These are phyloP conservation scores for Silene uniflora DNA, from an alignment of 148 eudicot species.

Conservation along the genomic window DNA sequence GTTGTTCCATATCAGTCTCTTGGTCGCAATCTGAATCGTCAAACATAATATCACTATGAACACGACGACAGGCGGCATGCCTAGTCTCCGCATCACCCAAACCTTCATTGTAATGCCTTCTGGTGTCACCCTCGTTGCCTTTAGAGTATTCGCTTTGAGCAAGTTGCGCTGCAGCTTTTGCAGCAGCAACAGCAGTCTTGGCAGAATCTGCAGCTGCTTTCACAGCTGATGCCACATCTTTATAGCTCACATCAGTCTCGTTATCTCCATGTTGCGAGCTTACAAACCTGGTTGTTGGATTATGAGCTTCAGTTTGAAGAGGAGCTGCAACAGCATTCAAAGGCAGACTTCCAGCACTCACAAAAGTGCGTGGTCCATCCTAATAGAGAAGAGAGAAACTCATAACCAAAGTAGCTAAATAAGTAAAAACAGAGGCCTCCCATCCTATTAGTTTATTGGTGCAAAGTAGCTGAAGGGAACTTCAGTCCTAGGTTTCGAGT, in stretches of 20 bases:
- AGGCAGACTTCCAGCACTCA: conserved; percentile 75
- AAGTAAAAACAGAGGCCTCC: no score
- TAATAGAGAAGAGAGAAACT: conserved; percentile 22
- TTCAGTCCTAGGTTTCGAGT: not conserved
- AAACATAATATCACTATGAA: conserved; percentile 48
- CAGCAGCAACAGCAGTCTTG: conserved; percentile 76
- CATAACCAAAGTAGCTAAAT: not conserved
- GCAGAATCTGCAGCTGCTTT: conserved; percentile 86
- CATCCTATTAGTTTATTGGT: no score
- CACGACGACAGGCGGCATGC: conserved; percentile 40
- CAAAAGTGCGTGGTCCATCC: conserved; percentile 85
- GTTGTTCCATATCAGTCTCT: conserved; percentile 46
- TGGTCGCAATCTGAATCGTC: conserved; percentile 83
- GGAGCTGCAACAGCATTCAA: conserved; percentile 40
- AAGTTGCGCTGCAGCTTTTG: conserved; percentile 77
- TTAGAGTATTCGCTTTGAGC: conserved; percentile 18
- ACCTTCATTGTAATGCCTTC: conserved; percentile 1
- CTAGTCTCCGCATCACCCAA: conserved; percentile 34
- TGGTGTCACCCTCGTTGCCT: no score
- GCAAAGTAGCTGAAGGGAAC: no score
- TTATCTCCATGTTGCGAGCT: conserved; percentile 20
- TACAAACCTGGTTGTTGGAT: conserved; percentile 41
- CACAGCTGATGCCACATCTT: conserved; percentile 79
- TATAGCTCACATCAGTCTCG: conserved; percentile 31
- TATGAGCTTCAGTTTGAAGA: conserved; percentile 41